Evolutionary conservation across 306 rosid genomes (phyloP).

Genomic region (Benincasa hispida): DNA sequence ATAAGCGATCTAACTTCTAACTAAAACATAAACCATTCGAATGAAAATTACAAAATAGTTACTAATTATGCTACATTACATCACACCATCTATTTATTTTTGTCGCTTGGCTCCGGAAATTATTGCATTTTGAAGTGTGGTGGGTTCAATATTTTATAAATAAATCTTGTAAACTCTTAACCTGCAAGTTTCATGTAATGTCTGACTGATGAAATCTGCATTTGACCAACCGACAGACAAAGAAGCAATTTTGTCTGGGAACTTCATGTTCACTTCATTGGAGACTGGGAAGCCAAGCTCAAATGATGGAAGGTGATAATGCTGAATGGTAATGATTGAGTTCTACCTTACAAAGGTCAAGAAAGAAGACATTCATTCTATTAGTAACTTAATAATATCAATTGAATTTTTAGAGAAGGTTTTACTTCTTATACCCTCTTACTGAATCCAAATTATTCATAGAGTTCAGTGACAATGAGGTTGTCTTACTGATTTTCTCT

Average conservation of each 20-base stretch:
- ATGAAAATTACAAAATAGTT: background rate
- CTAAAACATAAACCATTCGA: background rate
- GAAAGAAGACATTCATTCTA: background rate
- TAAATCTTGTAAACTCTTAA: background rate
- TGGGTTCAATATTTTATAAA: background rate
- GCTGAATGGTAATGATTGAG: background rate
- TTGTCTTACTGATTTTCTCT: background rate
- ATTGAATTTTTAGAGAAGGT: background rate
- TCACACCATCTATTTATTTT: background rate
- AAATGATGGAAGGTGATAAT: constrained; percentile 15
- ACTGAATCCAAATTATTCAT: background rate
- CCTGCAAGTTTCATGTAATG: background rate
- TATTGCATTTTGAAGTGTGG: background rate
- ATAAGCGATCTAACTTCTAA: background rate
- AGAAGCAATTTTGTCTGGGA: constrained; percentile 69
- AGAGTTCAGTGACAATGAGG: background rate
- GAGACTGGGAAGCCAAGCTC: constrained; percentile 24
- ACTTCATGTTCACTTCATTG: constrained; percentile 63
- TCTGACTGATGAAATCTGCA: constrained; percentile 17
- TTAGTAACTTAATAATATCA: background rate
- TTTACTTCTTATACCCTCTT: background rate
- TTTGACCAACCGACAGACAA: constrained; percentile 48
- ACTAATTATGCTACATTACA: background rate
- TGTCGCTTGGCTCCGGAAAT: background rate
- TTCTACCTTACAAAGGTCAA: background rate